phyloP scores from a whole-genome alignment of 2,329 filamentous ascomycete species.

The Cordyceps cateniannulata region DNA sequence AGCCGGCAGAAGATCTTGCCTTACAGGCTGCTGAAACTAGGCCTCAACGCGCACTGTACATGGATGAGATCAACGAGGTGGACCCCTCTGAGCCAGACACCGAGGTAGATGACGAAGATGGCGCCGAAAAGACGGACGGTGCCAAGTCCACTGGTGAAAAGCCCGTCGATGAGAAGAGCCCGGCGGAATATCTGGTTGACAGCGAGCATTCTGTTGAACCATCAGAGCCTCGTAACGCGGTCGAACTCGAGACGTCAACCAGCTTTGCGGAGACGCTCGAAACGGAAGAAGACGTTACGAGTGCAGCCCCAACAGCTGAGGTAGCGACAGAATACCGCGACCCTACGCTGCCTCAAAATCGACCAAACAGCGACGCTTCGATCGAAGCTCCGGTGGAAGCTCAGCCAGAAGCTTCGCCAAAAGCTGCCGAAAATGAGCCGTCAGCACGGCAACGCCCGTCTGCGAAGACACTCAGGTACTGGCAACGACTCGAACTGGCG shows the following conservation, averaged over 20 bases:
- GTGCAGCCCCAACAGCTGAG: constrained; percentile 13
- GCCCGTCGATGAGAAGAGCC: constrained; percentile 18
- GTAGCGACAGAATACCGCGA: constrained; percentile 37
- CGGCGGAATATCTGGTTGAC: constrained; percentile 33
- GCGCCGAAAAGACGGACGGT: constrained; percentile 14
- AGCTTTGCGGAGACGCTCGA: constrained; percentile 18
- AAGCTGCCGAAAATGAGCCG: neutral
- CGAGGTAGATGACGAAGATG: constrained; percentile 21
- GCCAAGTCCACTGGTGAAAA: neutral
- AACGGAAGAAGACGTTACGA: constrained; percentile 13
- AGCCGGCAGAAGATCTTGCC: constrained; percentile 69
- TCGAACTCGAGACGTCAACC: constrained; percentile 26
- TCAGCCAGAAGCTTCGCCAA: neutral
- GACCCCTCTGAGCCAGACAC: constrained; percentile 16
- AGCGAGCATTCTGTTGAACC: constrained; percentile 39
- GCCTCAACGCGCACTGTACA: constrained; percentile 51
- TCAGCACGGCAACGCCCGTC: constrained; percentile 15
- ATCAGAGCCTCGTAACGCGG: constrained; percentile 24
- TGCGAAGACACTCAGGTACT: constrained; percentile 33
- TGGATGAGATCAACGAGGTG: constrained; percentile 39
- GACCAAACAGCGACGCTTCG: constrained; percentile 42
- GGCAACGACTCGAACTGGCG: constrained; percentile 54
- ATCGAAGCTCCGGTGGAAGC: constrained; percentile 8
- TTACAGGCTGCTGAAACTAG: constrained; percentile 60
- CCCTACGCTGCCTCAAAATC: constrained; percentile 62